Evolutionary conservation across 2,329 filamentous ascomycete genomes (phyloP).

Genomic region (Parafenestella ontariensis): DNA sequence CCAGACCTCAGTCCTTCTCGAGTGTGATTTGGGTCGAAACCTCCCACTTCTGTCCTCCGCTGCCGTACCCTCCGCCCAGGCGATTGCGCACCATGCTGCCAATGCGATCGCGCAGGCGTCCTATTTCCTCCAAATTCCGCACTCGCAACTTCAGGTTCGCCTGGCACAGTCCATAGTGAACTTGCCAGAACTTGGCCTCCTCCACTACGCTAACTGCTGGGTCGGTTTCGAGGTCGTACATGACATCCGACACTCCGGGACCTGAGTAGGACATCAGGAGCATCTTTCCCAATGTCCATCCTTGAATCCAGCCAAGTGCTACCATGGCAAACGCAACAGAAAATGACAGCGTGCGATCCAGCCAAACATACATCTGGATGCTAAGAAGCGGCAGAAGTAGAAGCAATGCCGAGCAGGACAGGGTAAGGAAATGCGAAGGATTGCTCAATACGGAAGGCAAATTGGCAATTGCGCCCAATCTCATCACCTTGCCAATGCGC

Average conservation of each 20-base stretch:
- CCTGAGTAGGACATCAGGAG: conserved; percentile 87
- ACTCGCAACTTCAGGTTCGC: conserved; percentile 87
- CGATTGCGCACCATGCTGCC: conserved; percentile 81
- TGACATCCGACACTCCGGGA: conserved; percentile 71
- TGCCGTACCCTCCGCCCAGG: conserved; percentile 86
- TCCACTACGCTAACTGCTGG: conserved; percentile 78
- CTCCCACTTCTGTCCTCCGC: conserved; percentile 85
- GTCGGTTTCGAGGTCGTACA: conserved; percentile 84
- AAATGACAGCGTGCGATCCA: conserved; percentile 82
- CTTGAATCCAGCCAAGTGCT: conserved; percentile 79
- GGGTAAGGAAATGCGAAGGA: conserved; percentile 91
- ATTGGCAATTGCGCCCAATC: conserved; percentile 80
- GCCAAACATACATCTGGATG: conserved; percentile 79
- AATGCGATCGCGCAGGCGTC: conserved; percentile 77
- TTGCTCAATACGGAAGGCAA: conserved; percentile 90
- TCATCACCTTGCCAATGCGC: conserved; percentile 89
- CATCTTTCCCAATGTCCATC: conserved; percentile 88
- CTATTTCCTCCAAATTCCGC: conserved; percentile 67
- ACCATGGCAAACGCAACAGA: conserved; percentile 90
- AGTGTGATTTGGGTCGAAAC: conserved; percentile 81
- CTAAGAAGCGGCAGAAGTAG: conserved; percentile 83
- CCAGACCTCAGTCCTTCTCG: conserved; percentile 52
- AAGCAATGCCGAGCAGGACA: conserved; percentile 83
- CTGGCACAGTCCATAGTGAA: conserved; percentile 96
- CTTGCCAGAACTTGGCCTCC: conserved; percentile 97